Percentiles rank a stretch among this genome's conserved stretches.
phyloP scores from a whole-genome alignment of 1,284 basidiomycete species.

The Puccinia coronata region DNA sequence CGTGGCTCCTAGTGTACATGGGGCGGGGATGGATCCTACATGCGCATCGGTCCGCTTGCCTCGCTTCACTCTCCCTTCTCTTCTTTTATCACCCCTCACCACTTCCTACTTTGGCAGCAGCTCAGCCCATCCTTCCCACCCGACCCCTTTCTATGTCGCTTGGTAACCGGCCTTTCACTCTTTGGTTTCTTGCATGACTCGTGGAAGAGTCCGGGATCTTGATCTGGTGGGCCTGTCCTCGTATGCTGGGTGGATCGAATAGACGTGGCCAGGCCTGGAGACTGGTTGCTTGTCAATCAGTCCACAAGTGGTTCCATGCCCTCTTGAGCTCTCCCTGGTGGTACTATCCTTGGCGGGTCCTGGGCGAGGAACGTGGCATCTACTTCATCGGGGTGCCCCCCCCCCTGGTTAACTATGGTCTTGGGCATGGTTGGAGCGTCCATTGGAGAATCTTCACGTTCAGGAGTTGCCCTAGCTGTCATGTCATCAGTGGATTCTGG shows the following conservation, averaged over 20 bases:
- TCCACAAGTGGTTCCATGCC: background rate
- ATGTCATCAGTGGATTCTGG: too few relatives aligned
- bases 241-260: conserved; percentile 4
- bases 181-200: too few relatives aligned
- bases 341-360: background rate
- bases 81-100: background rate
- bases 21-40: background rate
- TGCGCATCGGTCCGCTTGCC: conserved; percentile 6
- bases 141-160: too few relatives aligned
- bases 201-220: background rate
- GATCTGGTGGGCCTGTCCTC: conserved; percentile 1
- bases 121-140: too few relatives aligned
- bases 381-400: background rate
- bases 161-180: too few relatives aligned
- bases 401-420: too few relatives aligned
- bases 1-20: background rate
- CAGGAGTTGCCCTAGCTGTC: background rate
- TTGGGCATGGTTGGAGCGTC: too few relatives aligned
- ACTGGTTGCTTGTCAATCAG: background rate
- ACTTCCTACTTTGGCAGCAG: background rate
- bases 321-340: background rate
- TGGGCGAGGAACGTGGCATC: background rate
- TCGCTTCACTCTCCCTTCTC: background rate
- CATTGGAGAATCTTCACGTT: background rate
- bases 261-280: background rate